These are phyloP conservation scores for Sutorius australiensis DNA, from an alignment of 768 basidiomycete species.

Conservation along the genomic window DNA sequence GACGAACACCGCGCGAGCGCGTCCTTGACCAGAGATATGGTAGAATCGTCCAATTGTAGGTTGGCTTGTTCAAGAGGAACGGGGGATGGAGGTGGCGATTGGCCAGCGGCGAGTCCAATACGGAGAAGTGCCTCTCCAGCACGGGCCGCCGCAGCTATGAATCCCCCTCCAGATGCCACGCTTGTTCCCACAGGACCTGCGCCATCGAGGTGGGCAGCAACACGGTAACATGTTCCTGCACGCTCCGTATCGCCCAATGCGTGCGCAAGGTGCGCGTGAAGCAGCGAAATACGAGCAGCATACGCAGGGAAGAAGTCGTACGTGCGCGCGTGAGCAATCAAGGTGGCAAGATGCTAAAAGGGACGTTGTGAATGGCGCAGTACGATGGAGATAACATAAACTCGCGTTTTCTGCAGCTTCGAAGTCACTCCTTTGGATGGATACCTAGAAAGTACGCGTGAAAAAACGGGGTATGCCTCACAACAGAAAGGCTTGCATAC, in stretches of 20 bases:
- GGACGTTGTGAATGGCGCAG: background rate
- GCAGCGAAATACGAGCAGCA: slow-evolving; percentile 59
- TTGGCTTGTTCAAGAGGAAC: background rate
- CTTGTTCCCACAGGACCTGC: slow-evolving; percentile 26
- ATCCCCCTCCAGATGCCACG: slow-evolving; percentile 27
- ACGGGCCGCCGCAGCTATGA: slow-evolving; percentile 46
- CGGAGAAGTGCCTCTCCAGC: slow-evolving; percentile 51
- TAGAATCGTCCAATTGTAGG: slow-evolving; percentile 15
- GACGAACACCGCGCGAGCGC: slow-evolving; percentile 26
- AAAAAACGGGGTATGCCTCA: background rate
- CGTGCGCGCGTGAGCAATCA: slow-evolving; percentile 63
- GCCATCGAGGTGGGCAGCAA: slow-evolving; percentile 51
- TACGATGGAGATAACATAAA: background rate
- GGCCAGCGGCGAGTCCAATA: slow-evolving; percentile 38
- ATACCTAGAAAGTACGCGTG: slow-evolving; percentile 39
- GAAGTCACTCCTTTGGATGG: slow-evolving; percentile 67
- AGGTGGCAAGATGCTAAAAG: slow-evolving; percentile 36
- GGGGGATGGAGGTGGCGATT: background rate
- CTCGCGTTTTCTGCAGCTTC: slow-evolving; percentile 56
- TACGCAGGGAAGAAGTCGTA: slow-evolving; percentile 52
- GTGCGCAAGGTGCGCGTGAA: slow-evolving; percentile 73
- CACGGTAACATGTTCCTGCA: slow-evolving; percentile 59
- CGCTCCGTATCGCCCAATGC: slow-evolving; percentile 49
- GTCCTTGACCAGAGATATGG: slow-evolving; percentile 22
- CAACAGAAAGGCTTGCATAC: slow-evolving; percentile 35